Conservation (phyloP, 75 land plant genomes). For the Chamaecyparis obtusa region DNA sequence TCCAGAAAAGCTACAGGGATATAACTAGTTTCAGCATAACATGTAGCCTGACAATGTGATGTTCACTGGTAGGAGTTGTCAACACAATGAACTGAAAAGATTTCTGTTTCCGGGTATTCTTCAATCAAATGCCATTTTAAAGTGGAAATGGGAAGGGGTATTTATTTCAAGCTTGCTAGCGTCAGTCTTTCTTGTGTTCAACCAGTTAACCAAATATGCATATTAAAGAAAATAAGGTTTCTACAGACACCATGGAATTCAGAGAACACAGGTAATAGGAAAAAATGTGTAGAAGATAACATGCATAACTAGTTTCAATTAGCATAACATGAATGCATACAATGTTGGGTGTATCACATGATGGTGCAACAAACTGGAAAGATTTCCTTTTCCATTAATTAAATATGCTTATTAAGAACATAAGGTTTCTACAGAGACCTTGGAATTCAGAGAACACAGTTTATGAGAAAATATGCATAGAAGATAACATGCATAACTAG, state of each 20-base stretch:
- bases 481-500: neutral
- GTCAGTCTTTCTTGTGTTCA: neutral
- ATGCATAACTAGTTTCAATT: neutral
- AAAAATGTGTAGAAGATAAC: too few species aligned
- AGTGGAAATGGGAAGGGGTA: neutral
- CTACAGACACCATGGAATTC: too few species aligned
- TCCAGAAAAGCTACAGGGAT: neutral
- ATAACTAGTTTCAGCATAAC: neutral
- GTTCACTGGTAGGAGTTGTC: neutral
- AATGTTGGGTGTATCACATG: neutral
- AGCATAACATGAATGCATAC: neutral
- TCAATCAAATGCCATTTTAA: neutral
- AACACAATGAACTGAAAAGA: neutral
- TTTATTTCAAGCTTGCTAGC: neutral
- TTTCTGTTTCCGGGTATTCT: neutral
- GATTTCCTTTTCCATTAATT: neutral
- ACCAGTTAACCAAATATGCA: neutral
- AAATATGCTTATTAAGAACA: too few species aligned
- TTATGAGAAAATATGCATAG: too few species aligned
- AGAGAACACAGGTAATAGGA: too few species aligned
- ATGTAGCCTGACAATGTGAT: neutral
- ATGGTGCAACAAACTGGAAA: neutral
- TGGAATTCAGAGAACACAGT: too few species aligned
- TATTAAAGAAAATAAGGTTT: too few species aligned
- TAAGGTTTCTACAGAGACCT: too few species aligned